phyloP scores from a whole-genome alignment of 306 rosid genomes.

The Abrus precatorius region DNA sequence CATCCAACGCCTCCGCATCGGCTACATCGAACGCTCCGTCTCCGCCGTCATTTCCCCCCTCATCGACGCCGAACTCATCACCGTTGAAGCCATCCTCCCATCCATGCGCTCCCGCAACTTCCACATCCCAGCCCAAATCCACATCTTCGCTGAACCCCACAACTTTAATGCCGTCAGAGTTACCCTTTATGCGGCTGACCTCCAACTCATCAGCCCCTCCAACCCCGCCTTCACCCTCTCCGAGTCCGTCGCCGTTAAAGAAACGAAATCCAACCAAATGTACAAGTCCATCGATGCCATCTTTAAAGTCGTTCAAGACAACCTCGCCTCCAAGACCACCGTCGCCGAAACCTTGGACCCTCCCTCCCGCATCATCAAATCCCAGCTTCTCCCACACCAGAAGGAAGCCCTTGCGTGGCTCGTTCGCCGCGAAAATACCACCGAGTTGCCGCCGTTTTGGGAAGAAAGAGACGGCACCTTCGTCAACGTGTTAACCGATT shows the following conservation, averaged over 20 bases:
- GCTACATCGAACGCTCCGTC: constrained; percentile 66
- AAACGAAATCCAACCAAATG: constrained; percentile 46
- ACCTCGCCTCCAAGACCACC: constrained; percentile 40
- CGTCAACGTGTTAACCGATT: constrained; percentile 73
- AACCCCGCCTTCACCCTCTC: constrained; percentile 63
- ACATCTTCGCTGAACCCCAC: constrained; percentile 48
- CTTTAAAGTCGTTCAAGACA: constrained; percentile 51
- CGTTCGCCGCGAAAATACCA: constrained; percentile 60
- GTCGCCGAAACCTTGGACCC: constrained; percentile 57
- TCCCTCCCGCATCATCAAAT: constrained; percentile 53
- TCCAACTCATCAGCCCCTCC: constrained; percentile 11
- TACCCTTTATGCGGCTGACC: neutral
- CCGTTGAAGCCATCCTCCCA: constrained; percentile 73
- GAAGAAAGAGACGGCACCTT: constrained; percentile 59
- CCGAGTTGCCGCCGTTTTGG: constrained; percentile 85
- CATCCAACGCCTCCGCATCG: constrained; percentile 62
- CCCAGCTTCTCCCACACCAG: constrained; percentile 75
- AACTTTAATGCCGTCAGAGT: neutral
- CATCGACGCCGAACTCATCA: constrained; percentile 58
- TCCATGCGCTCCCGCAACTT: constrained; percentile 52
- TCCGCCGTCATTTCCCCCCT: constrained; percentile 69
- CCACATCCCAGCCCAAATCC: constrained; percentile 73
- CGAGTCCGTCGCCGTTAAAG: constrained; percentile 68
- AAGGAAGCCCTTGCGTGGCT: constrained; percentile 82
- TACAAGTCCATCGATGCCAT: constrained; percentile 57